Conservation (phyloP, 2,329 filamentous ascomycete species). For the Claviceps capensis region DNA sequence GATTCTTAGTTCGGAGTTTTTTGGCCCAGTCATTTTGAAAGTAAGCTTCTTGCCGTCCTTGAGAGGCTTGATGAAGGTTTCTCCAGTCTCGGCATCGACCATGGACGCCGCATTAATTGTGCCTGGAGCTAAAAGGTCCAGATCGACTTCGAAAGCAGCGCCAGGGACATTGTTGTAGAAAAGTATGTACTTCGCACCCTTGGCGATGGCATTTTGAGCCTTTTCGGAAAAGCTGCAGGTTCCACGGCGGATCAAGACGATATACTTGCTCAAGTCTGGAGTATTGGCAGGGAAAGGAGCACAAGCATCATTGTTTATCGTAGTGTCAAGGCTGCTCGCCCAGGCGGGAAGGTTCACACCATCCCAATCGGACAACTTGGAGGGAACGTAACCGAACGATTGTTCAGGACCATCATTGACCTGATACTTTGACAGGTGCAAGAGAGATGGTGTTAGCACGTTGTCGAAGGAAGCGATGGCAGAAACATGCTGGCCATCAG, state of each 20-base stretch:
- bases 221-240: constrained; percentile 43
- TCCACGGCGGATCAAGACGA: constrained; percentile 48
- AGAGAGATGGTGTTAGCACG: constrained; percentile 25
- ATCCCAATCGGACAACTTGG: constrained; percentile 27
- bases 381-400: constrained; percentile 30
- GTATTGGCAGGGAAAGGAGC: constrained; percentile 35
- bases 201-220: constrained; percentile 34
- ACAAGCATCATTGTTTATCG: constrained; percentile 36
- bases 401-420: constrained; percentile 20
- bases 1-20: constrained; percentile 10
- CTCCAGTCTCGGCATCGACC: constrained; percentile 27
- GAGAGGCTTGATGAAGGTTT: constrained; percentile 28
- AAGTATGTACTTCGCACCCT: constrained; percentile 46
- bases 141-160: constrained; percentile 19
- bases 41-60: constrained; percentile 28
- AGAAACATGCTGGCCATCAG: constrained; percentile 32
- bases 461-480: constrained; percentile 39
- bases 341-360: constrained; percentile 35
- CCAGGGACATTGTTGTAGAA: constrained; percentile 42
- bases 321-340: constrained; percentile 34
- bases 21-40: constrained; percentile 27
- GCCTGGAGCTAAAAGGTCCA: constrained; percentile 10
- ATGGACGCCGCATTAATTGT: constrained; percentile 25
- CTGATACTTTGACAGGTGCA: constrained; percentile 27
- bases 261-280: constrained; percentile 40